phyloP scores from a whole-genome alignment of 176 grass and related monocot species.

The Avena atlantica region DNA sequence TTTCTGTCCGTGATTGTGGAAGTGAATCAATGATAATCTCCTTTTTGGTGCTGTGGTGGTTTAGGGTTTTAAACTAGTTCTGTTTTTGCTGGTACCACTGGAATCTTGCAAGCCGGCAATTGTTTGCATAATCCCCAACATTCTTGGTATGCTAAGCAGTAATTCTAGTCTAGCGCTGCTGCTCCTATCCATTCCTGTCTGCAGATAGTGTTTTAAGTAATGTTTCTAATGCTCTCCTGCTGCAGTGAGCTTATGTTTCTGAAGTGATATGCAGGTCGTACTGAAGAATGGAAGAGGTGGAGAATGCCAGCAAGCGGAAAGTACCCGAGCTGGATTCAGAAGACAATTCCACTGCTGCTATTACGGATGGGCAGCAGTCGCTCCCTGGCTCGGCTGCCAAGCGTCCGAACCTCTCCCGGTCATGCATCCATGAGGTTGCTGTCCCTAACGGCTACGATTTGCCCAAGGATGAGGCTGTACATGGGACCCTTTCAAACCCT shows the following conservation, averaged over 20 bases:
- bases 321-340: constrained; percentile 31
- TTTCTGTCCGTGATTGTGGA: background rate
- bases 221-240: background rate
- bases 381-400: constrained; percentile 57
- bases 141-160: background rate
- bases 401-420: constrained; percentile 67
- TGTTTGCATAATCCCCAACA: background rate
- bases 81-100: background rate
- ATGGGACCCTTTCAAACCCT: constrained; percentile 73
- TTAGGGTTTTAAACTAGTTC: constrained; percentile 7
- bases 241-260: background rate
- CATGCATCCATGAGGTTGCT: constrained; percentile 92
- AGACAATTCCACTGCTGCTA: background rate
- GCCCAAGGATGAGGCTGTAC: constrained; percentile 61
- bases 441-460: constrained; percentile 67
- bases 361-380: background rate
- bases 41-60: background rate
- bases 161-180: background rate
- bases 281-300: constrained; percentile 45
- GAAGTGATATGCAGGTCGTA: background rate
- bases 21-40: background rate
- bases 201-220: background rate
- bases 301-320: constrained; percentile 58
- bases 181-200: background rate
- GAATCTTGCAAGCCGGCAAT: background rate